phyloP scores from a whole-genome alignment of 2,329 filamentous ascomycete species.

The Teratosphaeria gauchensis region DNA sequence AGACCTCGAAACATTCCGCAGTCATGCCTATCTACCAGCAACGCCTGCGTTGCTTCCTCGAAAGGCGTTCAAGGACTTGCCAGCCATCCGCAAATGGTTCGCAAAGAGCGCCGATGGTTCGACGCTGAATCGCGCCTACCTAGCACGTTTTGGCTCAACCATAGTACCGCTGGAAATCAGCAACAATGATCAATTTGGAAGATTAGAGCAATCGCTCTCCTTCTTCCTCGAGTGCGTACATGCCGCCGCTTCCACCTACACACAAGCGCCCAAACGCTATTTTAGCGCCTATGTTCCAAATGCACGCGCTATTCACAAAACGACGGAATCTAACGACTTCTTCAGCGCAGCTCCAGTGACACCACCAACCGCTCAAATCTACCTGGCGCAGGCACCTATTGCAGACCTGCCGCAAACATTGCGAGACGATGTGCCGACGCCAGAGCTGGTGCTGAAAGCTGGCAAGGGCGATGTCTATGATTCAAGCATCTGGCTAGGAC shows the following conservation, averaged over 20 bases:
- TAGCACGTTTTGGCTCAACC: constrained; percentile 37
- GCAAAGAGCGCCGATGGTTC: constrained; percentile 12
- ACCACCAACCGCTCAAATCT: constrained; percentile 43
- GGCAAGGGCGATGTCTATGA: constrained; percentile 79
- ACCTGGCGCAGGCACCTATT: constrained; percentile 76
- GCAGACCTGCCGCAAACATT: constrained; percentile 55
- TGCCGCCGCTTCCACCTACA: constrained; percentile 13
- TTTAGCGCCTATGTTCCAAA: constrained; percentile 20
- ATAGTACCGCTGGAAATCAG: constrained; percentile 53
- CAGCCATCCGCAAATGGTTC: constrained; percentile 55
- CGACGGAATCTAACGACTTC: constrained; percentile 17
- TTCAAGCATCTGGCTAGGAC: constrained; percentile 79
- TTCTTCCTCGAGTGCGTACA: constrained; percentile 51
- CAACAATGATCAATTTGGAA: constrained; percentile 40
- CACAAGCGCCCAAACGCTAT: constrained; percentile 12
- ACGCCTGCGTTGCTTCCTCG: constrained; percentile 45
- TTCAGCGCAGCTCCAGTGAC: constrained; percentile 21
- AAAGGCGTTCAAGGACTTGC: constrained; percentile 35
- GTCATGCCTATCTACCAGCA: constrained; percentile 44
- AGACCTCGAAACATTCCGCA: constrained; percentile 38
- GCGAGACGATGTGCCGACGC: constrained; percentile 57
- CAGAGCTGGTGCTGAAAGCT: constrained; percentile 50
- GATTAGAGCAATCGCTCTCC: constrained; percentile 51
- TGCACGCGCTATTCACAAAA: constrained; percentile 15
- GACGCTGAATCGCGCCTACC: constrained; percentile 30